These are phyloP conservation scores for Rasamsonia emersonii DNA, from an alignment of 2,329 filamentous ascomycete species.

Conservation along the genomic window DNA sequence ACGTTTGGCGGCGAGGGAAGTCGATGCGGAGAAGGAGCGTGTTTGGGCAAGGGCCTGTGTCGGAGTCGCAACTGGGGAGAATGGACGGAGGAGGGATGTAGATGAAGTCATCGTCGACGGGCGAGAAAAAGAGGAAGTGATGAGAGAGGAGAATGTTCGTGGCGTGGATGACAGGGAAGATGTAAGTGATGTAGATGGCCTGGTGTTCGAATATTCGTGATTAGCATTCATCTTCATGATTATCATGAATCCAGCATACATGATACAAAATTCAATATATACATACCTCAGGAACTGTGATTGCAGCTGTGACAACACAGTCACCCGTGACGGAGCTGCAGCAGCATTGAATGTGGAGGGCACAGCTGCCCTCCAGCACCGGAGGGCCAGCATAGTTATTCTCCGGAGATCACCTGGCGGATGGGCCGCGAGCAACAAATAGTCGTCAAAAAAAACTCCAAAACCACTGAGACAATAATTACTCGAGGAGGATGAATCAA, in stretches of 20 bases:
- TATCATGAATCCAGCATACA: too few relatives aligned
- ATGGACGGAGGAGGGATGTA: constrained; percentile 28
- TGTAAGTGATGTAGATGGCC: background rate
- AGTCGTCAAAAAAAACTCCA: constrained; percentile 4
- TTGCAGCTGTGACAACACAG: background rate
- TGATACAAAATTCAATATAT: too few relatives aligned
- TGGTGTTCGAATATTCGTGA: background rate
- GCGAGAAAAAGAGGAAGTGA: too few relatives aligned
- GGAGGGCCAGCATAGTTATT: constrained; percentile 25
- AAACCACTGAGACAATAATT: too few relatives aligned
- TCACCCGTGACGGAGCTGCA: constrained; percentile 13
- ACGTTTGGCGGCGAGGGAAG: constrained; percentile 36
- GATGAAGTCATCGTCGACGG: constrained; percentile 29
- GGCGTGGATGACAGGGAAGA: constrained; percentile 10
- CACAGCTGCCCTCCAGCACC: constrained; percentile 19
- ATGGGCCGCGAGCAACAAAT: constrained; percentile 18
- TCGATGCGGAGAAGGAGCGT: constrained; percentile 37
- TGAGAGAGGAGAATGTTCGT: constrained; percentile 22
- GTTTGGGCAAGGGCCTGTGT: constrained; percentile 19
- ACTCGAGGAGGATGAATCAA: too few relatives aligned
- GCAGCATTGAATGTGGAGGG: constrained; percentile 18
- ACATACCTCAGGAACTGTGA: constrained; percentile 2
- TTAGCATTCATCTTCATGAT: background rate
- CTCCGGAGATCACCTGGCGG: too few relatives aligned
- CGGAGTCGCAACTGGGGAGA: constrained; percentile 8